A percentile compares a stretch with the other conserved stretches of the same genome.
phyloP scores from a whole-genome alignment of 495 filamentous ascomycete genomes.

The Tuber melanosporum region DNA sequence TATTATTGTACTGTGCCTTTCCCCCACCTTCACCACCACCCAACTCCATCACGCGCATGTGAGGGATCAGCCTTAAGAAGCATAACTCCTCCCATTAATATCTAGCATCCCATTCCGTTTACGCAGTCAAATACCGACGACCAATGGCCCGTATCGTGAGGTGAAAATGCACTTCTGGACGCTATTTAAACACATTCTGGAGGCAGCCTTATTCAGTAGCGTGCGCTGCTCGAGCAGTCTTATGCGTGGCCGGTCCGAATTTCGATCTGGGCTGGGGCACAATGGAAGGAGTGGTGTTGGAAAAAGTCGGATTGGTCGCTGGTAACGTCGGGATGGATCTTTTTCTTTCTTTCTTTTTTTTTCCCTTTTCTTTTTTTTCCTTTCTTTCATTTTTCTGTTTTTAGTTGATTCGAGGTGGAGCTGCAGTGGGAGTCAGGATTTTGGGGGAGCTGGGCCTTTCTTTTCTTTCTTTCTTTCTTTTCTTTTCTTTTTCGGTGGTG shows the following conservation, averaged over 20 bases:
- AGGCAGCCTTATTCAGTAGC: background rate
- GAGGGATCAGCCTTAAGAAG: background rate
- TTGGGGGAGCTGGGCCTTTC: background rate
- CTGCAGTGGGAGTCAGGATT: background rate
- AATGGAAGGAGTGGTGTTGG: background rate
- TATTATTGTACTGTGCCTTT: background rate
- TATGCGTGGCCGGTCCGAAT: background rate
- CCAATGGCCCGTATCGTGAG: background rate
- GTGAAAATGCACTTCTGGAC: background rate
- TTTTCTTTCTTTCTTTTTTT: background rate
- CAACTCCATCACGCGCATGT: background rate
- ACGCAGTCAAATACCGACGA: background rate
- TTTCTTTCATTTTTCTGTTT: background rate
- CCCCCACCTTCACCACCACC: background rate
- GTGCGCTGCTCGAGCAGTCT: background rate
- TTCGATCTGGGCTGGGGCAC: background rate
- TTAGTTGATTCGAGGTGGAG: background rate
- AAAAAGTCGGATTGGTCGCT: conserved; percentile 3
- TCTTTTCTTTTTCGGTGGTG: background rate
- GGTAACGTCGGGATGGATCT: background rate
- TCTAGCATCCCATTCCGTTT: background rate
- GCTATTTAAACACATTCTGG: background rate
- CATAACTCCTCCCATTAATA: background rate
- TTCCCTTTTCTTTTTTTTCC: background rate
- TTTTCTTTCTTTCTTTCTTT: too few species aligned